Conservation (phyloP, 2,329 filamentous ascomycete genomes). For the Aspergillus tubingensis region DNA sequence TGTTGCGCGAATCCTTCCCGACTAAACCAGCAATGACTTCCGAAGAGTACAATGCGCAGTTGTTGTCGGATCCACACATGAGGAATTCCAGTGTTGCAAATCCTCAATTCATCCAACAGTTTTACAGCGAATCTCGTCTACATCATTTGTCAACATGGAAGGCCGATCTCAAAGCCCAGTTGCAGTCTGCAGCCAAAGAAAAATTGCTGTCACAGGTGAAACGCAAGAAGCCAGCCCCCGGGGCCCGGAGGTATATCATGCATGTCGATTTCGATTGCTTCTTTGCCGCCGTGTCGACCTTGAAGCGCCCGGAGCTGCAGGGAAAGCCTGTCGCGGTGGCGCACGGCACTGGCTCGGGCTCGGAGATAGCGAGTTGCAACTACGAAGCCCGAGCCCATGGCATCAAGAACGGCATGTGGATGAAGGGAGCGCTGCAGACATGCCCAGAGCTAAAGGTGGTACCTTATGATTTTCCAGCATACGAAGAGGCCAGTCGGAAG, state of each 20-base stretch:
- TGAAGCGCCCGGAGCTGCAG: constrained; percentile 71
- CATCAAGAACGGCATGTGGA: constrained; percentile 99
- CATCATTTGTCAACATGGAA: constrained; percentile 98
- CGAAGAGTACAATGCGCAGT: constrained; percentile 85
- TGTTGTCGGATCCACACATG: constrained; percentile 81
- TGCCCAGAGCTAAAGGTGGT: constrained; percentile 85
- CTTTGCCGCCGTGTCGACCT: constrained; percentile 89
- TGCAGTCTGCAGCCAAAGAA: constrained; percentile 78
- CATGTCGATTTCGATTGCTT: constrained; percentile 99
- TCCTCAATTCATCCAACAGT: constrained; percentile 90
- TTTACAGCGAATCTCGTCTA: constrained; percentile 89
- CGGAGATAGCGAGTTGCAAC: constrained; percentile 97
- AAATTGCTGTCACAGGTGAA: constrained; percentile 53
- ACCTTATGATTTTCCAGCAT: constrained; percentile 94
- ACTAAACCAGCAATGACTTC: constrained; percentile 65
- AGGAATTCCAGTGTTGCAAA: constrained; percentile 89
- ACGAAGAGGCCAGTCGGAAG: constrained; percentile 83
- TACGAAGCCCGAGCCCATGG: constrained; percentile 85
- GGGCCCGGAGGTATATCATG: constrained; percentile 76
- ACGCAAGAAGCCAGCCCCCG: constrained; percentile 58
- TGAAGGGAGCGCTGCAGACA: constrained; percentile 81
- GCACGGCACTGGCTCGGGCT: constrained; percentile 79
- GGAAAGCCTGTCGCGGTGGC: constrained; percentile 86
- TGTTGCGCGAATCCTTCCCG: constrained; percentile 20
- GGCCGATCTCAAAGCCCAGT: constrained; percentile 83